Base-by-base conservation (phyloP, 148 eudicot species). In the Beta vulgaris region DNA sequence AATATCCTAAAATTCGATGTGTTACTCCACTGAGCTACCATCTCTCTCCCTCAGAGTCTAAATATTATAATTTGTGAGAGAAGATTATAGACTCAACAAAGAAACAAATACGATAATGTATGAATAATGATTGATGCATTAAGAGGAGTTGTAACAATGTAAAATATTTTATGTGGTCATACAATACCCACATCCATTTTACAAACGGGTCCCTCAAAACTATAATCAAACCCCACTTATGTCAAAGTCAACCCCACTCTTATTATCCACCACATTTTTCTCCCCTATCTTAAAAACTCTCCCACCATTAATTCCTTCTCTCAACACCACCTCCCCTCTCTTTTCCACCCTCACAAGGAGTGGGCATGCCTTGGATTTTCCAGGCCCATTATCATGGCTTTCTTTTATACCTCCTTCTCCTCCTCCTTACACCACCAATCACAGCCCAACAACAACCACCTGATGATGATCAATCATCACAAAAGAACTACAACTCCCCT, bases 401-500 rank as follows among this genome's bases (percentile, higher is more conserved):
- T 25, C 32, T 65, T 21, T 53, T 63, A 25, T 7, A 31, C 37
- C 0, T 55, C 21, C 21, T 36, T 6, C 35, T 77, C 65, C 49
- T 57, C 65, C 48, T 57, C 21, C 28, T 76, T 1, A 25, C 28
- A 2, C 29, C n/a, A 29, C 15, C 44, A 15, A 28, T 37, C 40
- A 35, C 63, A 3, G 77, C 79, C 69, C 81, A 68, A 43, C 72
- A 54, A 62, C 31, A 25, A 10, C 75, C 71, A 29, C 43, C 77
- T 8, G n/a, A n/a, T n/a, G n/a, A n/a, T 26, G 62, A 15, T 60
- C 76, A 32, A 9, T 36, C 77, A 4, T 15, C 74, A 16, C n/a
- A n/a, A 7, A 73, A n/a, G 4, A 73, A n/a, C n/a, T 83, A 73
- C 64, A 87, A 72, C 73, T 78, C 79, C 3, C 29, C 80, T 6